These are phyloP conservation scores for Sporothrix protearum DNA, from an alignment of 2,329 filamentous ascomycete species.

Conservation along the genomic window DNA sequence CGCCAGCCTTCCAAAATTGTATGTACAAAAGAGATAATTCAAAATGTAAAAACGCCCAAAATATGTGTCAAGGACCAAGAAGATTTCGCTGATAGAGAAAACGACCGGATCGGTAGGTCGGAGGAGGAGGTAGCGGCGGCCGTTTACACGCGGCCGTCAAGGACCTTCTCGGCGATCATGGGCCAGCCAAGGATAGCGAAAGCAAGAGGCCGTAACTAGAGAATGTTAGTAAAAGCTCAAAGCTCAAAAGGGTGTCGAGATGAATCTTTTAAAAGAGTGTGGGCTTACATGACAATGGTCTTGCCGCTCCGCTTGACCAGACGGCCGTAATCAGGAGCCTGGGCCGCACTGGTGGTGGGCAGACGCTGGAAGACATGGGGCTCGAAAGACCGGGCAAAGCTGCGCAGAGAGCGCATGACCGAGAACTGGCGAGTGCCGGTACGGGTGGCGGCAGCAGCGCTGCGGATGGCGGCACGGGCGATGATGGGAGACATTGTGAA, in stretches of 20 bases:
- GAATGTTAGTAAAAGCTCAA: neutral
- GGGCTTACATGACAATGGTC: constrained; percentile 39
- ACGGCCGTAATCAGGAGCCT: constrained; percentile 39
- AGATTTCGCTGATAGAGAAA: neutral
- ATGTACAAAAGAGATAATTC: constrained; percentile 14
- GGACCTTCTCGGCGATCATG: constrained; percentile 25
- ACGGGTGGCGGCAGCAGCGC: constrained; percentile 27
- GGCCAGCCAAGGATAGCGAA: constrained; percentile 41
- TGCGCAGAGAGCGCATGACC: constrained; percentile 37
- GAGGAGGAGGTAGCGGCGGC: neutral
- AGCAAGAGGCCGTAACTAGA: constrained; percentile 38
- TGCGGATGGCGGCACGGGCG: constrained; percentile 36
- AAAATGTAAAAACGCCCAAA: constrained; percentile 12
- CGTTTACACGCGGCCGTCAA: constrained; percentile 32
- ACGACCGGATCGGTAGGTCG: neutral
- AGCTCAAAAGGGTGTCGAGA: neutral
- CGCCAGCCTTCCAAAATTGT: neutral
- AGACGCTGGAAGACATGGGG: constrained; percentile 40
- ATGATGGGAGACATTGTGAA: constrained; percentile 38
- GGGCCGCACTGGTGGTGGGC: constrained; percentile 32
- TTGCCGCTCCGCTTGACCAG: constrained; percentile 35
- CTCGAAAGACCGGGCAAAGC: constrained; percentile 39
- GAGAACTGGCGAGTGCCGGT: constrained; percentile 35
- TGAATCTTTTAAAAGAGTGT: neutral
- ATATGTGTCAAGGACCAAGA: neutral